A percentile compares a stretch with the other conserved stretches of the same genome.
phyloP scores from a whole-genome alignment of 768 basidiomycete genomes.

The Lyophyllum decastes region DNA sequence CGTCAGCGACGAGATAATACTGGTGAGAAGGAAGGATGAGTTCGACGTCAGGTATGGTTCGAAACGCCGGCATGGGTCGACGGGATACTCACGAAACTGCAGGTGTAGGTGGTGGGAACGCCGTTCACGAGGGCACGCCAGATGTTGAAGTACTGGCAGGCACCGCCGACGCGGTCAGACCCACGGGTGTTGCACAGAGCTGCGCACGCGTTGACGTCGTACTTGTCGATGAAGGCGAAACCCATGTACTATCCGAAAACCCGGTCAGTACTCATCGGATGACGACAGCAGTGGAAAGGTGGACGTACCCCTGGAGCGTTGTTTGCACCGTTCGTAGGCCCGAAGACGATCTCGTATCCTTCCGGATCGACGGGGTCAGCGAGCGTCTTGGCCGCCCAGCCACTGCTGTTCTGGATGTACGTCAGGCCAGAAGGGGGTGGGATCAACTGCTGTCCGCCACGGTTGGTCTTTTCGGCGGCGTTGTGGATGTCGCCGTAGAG shows the following conservation, averaged over 20 bases:
- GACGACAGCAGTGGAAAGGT: too few species aligned
- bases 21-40: conserved; percentile 9
- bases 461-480: conserved; percentile 46
- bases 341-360: too few species aligned
- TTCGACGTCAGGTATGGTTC: not conserved
- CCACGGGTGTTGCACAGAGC: conserved; percentile 43
- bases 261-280: conserved; percentile 3
- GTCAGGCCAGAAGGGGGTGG: conserved; percentile 35
- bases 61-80: too few species aligned
- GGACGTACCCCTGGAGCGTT: conserved; percentile 14
- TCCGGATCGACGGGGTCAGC: too few species aligned
- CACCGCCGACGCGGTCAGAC: conserved; percentile 41
- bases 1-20: conserved; percentile 47
- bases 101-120: conserved; percentile 48
- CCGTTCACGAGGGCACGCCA: conserved; percentile 51
- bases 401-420: conserved; percentile 13
- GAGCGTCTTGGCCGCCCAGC: too few species aligned
- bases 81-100: conserved; percentile 41
- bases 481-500: conserved; percentile 44
- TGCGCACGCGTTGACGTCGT: conserved; percentile 48
- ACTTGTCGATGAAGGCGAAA: conserved; percentile 48
- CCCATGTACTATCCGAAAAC: conserved; percentile 44
- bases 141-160: conserved; percentile 55
- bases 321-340: too few species aligned
- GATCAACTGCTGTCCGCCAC: conserved; percentile 42